Percentiles rank a stretch among this genome's conserved stretches.
phyloP scores from a whole-genome alignment of 164 flowering plant genomes.

The Pachysandra terminalis region DNA sequence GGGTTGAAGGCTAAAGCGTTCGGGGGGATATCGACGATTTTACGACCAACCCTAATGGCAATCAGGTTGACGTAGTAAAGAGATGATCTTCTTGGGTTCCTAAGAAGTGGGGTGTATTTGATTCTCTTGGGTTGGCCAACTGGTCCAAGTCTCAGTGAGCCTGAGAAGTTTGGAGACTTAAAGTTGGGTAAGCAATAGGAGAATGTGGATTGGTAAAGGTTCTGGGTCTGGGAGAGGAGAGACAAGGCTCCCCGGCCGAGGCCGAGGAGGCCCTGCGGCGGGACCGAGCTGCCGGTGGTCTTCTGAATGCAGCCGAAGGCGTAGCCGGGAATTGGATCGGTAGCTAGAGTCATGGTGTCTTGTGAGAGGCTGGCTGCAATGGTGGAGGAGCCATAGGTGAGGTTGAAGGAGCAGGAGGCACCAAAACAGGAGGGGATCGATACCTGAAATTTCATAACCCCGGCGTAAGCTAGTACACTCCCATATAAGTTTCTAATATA shows the following conservation, averaged over 20 bases:
- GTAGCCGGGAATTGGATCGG: constrained; percentile 55
- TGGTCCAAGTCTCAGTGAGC: constrained; percentile 75
- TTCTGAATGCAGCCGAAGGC: constrained; percentile 68
- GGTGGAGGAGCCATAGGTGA: constrained; percentile 73
- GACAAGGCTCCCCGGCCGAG: constrained; percentile 90
- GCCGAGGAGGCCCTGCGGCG: constrained; percentile 82
- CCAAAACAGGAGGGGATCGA: constrained; percentile 54
- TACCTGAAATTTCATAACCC: constrained; percentile 32
- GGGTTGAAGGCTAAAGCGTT: constrained; percentile 66
- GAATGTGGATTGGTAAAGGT: constrained; percentile 72
- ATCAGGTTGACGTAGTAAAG: constrained; percentile 75
- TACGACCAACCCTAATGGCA: constrained; percentile 61
- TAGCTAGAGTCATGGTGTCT: constrained; percentile 62
- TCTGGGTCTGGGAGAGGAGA: constrained; percentile 56
- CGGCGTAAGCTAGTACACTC: not conserved
- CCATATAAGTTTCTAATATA: not conserved
- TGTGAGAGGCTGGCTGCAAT: constrained; percentile 55
- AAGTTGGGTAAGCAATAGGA: constrained; percentile 93
- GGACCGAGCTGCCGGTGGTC: constrained; percentile 62
- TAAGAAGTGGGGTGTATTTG: constrained; percentile 68
- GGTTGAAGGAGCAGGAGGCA: constrained; percentile 55
- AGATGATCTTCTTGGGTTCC: constrained; percentile 74
- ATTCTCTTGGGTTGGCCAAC: constrained; percentile 67
- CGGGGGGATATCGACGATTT: constrained; percentile 54
- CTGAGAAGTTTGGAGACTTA: constrained; percentile 66